Base-by-base conservation (phyloP, 108 stramenopile species). In the Cyclotella baltica region DNA sequence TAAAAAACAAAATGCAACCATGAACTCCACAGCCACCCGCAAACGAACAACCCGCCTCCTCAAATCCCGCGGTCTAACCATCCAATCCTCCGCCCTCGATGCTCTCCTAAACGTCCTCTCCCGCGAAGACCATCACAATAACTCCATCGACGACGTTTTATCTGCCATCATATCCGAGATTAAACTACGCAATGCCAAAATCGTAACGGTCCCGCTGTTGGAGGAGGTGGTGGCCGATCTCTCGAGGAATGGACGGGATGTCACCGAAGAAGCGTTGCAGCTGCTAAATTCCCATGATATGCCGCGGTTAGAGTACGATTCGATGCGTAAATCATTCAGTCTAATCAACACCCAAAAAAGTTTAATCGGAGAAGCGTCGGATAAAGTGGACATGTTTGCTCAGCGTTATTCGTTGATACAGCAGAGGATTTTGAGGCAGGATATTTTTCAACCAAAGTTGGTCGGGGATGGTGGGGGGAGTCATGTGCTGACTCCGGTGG, bases 361-460 rank as follows among this genome's bases (percentile, higher is more conserved):
- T 62, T 51, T 77, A 19, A 34, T 33, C 43, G 67, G 72, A 13
- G 76, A 77, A 65, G 72, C 66, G 16, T 29, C 72, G 48, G 70
- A 74, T 53, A 78, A 81, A 70, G 84, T 67, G 28, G 73, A 87
- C 29, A 92, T 91, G 92, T 87, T 93, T 73, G 64, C 77, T 11
- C 92, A 93, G 67, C 71, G 94, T 30, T 96, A 89, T 71, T 70
- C 81, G 11, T 70, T 92, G 20, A 84, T 91, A 4, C 91, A 92
- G 22, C 94, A 96, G 71, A 76, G 91, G 27, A 85, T 96, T n/a
- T 64, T 90, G 20, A 84, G 90, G 6, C 87, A 89, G 30, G 84
- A 88, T 29, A 70, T 86, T 47, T 91, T 91, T 53, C 85, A 79
- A 73, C 86, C 89, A 22, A 86, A 83, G 62, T 36, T 87, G n/a